Percentiles rank a stretch among this genome's conserved stretches.
phyloP scores from a whole-genome alignment of 169 alveolate species.

The Eimeria nieschulzi region DNA sequence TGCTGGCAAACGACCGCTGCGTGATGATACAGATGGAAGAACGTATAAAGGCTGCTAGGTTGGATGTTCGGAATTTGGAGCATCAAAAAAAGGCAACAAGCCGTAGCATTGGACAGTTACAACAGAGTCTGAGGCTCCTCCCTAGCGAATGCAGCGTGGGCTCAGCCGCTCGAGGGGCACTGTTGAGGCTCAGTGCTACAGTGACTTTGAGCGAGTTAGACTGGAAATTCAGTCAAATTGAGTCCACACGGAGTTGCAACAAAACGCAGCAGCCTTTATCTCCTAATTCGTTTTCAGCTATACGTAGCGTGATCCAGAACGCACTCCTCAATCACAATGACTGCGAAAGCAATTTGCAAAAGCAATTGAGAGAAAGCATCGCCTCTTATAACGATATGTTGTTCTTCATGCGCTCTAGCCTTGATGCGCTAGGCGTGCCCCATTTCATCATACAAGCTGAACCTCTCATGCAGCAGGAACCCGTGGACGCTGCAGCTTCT shows the following conservation, averaged over 20 bases:
- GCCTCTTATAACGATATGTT: neutral
- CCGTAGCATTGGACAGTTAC: constrained; percentile 52
- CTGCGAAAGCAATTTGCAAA: neutral
- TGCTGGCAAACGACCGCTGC: neutral
- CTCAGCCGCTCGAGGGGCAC: constrained; percentile 14
- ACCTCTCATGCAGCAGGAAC: neutral
- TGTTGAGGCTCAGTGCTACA: constrained; percentile 20
- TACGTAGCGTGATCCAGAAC: neutral
- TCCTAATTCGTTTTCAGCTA: neutral
- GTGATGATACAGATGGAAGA: constrained; percentile 6
- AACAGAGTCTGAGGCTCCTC: neutral
- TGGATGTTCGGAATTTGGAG: constrained; percentile 49
- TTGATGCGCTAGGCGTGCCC: constrained; percentile 13
- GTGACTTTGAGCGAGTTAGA: constrained; percentile 35
- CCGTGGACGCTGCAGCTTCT: neutral
- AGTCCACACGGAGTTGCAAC: neutral
- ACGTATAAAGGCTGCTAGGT: constrained; percentile 15
- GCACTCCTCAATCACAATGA: neutral
- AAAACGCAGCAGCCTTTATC: neutral
- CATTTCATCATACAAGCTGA: neutral
- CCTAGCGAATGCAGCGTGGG: neutral
- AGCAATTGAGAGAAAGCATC: constrained; percentile 1
- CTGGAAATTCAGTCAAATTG: constrained; percentile 4
- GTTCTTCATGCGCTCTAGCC: constrained; percentile 33
- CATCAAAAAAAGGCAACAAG: constrained; percentile 27